Percentiles rank a stretch among this genome's conserved stretches.
These are phyloP conservation scores for Nemania sp. DNA, from an alignment of 2,329 filamentous ascomycete species.

Conservation along the genomic window DNA sequence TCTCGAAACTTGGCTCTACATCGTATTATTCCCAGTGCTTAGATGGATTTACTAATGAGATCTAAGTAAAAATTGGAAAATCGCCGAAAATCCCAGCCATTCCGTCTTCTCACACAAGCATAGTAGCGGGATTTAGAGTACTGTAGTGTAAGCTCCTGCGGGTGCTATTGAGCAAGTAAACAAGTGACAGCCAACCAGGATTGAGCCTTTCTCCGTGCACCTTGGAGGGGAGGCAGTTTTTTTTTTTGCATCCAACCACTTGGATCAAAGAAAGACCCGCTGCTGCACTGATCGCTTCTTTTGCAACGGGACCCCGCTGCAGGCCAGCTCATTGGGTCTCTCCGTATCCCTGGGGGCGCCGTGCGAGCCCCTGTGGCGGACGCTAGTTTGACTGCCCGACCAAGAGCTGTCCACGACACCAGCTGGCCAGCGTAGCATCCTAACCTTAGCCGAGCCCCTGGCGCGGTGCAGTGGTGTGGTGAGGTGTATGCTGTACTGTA, in stretches of 20 bases:
- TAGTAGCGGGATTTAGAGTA: neutral
- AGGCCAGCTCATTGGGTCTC: slow-evolving; percentile 19
- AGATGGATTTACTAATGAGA: neutral
- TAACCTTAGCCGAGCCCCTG: slow-evolving; percentile 8
- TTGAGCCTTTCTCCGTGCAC: neutral
- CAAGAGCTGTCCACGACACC: slow-evolving; percentile 7
- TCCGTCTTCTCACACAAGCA: neutral
- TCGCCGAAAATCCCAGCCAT: slow-evolving; percentile 7
- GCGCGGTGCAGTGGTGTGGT: slow-evolving; percentile 3
- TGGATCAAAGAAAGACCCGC: slow-evolving; percentile 14
- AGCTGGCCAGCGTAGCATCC: neutral
- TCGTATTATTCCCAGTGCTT: slow-evolving; percentile 18
- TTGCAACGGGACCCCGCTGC: slow-evolving; percentile 9
- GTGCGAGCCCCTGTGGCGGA: slow-evolving; percentile 27
- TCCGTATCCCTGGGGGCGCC: slow-evolving; percentile 2
- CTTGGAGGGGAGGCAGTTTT: neutral
- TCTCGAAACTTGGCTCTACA: slow-evolving; percentile 28
- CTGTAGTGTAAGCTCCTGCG: slow-evolving; percentile 5
- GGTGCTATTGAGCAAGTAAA: slow-evolving; percentile 3
- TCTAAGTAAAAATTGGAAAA: neutral
- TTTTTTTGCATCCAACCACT: slow-evolving; percentile 26
- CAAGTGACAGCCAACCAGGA: slow-evolving; percentile 24
- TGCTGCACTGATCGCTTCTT: slow-evolving; percentile 15
- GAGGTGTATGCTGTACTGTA: slow-evolving; percentile 6
- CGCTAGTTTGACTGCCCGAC: slow-evolving; percentile 24